Conservation (phyloP, 495 filamentous ascomycete genomes). For the Wilcoxina mikolae region DNA sequence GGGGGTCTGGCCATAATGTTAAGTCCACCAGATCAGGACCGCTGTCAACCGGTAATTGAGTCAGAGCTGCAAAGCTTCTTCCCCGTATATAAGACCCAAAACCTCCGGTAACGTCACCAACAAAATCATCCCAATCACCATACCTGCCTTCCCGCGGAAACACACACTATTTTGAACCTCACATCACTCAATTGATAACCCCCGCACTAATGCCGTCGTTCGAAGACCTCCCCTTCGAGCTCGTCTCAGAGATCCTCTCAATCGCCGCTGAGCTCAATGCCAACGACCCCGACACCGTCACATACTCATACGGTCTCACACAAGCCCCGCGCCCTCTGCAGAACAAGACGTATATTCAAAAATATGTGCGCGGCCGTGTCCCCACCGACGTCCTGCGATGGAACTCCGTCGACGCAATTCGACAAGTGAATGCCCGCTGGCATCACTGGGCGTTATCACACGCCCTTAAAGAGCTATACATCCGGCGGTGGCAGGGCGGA, state of each 20-base stretch:
- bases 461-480: conserved; percentile 36
- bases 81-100: background rate
- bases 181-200: background rate
- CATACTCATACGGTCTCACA: conserved; percentile 39
- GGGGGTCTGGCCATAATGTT: background rate
- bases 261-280: conserved; percentile 35
- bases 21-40: background rate
- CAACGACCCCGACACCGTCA: conserved; percentile 26
- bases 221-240: conserved; percentile 38
- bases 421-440: conserved; percentile 37
- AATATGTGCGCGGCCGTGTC: conserved; percentile 37
- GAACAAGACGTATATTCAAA: conserved; percentile 30
- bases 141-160: background rate
- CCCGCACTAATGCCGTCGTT: conserved; percentile 24
- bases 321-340: conserved; percentile 35
- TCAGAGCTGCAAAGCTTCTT: conserved; percentile 2
- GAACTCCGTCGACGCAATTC: conserved; percentile 34
- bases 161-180: background rate
- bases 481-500: conserved; percentile 38
- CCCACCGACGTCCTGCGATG: conserved; percentile 37
- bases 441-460: conserved; percentile 40
- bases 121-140: background rate
- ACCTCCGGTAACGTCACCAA: background rate
- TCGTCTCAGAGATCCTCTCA: conserved; percentile 37
- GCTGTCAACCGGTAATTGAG: conserved; percentile 4